These are phyloP conservation scores for Beauveria brongniartii DNA, from an alignment of 2,329 filamentous ascomycete genomes.

Conservation along the genomic window DNA sequence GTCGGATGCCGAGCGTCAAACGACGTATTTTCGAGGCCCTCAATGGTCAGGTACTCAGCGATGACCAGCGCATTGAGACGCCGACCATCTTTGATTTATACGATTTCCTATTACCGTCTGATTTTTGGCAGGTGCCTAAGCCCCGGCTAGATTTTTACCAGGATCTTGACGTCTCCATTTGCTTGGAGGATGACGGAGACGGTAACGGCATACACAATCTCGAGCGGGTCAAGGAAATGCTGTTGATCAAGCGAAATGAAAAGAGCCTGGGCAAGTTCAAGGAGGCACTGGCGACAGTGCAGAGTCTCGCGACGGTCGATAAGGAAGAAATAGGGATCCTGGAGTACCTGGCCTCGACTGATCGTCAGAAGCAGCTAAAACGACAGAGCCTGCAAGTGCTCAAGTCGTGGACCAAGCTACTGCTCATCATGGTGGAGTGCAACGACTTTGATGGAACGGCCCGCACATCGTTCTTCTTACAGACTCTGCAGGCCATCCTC, in stretches of 20 bases:
- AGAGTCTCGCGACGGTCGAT: conserved; percentile 43
- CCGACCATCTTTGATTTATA: conserved; percentile 85
- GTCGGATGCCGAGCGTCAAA: conserved; percentile 62
- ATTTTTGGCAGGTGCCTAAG: conserved; percentile 40
- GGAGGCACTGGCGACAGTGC: conserved; percentile 37
- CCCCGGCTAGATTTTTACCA: conserved; percentile 52
- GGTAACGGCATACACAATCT: conserved; percentile 57
- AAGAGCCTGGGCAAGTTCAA: conserved; percentile 19
- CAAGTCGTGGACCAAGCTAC: conserved; percentile 74
- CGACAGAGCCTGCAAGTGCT: conserved; percentile 59
- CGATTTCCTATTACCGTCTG: conserved; percentile 64
- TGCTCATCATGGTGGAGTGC: conserved; percentile 74
- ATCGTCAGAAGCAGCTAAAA: conserved; percentile 52
- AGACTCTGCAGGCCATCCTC: conserved; percentile 77
- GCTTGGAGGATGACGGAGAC: conserved; percentile 52
- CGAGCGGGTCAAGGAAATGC: conserved; percentile 62
- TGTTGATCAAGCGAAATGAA: conserved; percentile 62
- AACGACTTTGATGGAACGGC: conserved; percentile 69
- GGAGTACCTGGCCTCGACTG: conserved; percentile 53
- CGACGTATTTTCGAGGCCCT: conserved; percentile 62
- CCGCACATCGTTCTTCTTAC: conserved; percentile 71
- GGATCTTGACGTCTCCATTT: conserved; percentile 60
- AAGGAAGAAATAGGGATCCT: conserved; percentile 53
- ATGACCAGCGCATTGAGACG: conserved; percentile 57
- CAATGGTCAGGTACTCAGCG: conserved; percentile 64